A percentile compares a stretch with the other conserved stretches of the same genome.
phyloP scores from a whole-genome alignment of 768 basidiomycete species.

The Agaricus blazei region DNA sequence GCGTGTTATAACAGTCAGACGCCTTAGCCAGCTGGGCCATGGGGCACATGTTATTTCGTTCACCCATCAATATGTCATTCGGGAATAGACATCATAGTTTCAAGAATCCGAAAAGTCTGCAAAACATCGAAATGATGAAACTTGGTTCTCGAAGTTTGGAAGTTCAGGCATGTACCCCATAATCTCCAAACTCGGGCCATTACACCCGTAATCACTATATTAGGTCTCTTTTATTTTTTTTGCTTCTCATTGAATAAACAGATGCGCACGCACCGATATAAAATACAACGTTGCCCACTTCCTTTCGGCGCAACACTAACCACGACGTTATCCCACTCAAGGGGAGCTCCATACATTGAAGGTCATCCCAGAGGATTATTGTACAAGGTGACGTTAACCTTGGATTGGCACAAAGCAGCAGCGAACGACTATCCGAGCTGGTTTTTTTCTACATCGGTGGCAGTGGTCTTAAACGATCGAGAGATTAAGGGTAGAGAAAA shows the following conservation, averaged over 20 bases:
- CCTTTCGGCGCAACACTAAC: slow-evolving; percentile 4
- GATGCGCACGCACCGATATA: not conserved
- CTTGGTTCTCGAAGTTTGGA: not conserved
- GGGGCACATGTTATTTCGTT: not conserved
- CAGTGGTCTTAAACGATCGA: too few species aligned
- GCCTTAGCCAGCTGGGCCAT: slow-evolving; percentile 11
- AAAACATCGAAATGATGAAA: slow-evolving; percentile 4
- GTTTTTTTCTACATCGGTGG: not conserved
- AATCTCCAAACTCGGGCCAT: slow-evolving; percentile 1
- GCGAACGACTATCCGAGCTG: not conserved
- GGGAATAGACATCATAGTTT: not conserved
- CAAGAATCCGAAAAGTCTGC: not conserved
- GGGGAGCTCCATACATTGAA: slow-evolving; percentile 3
- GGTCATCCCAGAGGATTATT: slow-evolving; percentile 5
- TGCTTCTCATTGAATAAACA: not conserved
- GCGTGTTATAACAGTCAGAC: slow-evolving; percentile 6
- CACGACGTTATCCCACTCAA: slow-evolving; percentile 8
- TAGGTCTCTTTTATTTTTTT: not conserved
- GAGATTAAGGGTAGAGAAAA: not conserved
- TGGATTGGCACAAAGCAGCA: slow-evolving; percentile 1
- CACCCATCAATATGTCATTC: not conserved
- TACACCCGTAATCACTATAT: slow-evolving; percentile 1
- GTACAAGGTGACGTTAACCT: slow-evolving; percentile 6
- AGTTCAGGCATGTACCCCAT: not conserved
- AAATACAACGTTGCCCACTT: not conserved